These are phyloP conservation scores for Linaria vulgaris DNA, from an alignment of 257 asterid species.

Conservation along the genomic window DNA sequence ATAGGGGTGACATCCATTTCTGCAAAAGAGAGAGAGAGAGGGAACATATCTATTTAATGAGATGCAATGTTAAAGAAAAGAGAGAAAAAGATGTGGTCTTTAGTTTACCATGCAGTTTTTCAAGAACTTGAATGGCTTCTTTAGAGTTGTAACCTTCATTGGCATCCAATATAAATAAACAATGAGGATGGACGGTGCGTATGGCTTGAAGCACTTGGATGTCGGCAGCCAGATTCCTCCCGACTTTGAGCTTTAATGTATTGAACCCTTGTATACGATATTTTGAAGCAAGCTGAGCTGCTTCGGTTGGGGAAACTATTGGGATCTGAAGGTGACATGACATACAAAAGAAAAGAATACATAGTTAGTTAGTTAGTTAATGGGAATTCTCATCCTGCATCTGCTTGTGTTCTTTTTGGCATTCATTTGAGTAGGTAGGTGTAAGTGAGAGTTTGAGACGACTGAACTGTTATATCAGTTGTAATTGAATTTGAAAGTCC, in stretches of 20 bases:
- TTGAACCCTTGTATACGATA: constrained; percentile 66
- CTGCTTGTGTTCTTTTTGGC: too few relatives aligned
- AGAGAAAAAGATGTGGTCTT: not conserved
- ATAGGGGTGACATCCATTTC: constrained; percentile 79
- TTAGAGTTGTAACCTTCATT: constrained; percentile 80
- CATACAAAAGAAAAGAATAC: too few relatives aligned
- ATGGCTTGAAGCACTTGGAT: constrained; percentile 84
- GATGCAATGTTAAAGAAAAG: not conserved
- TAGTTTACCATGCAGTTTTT: constrained; percentile 67
- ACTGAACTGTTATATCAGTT: constrained; percentile 79
- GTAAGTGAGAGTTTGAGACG: too few relatives aligned
- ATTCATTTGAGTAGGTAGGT: too few relatives aligned
- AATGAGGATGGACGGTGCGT: constrained; percentile 73
- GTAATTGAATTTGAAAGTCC: constrained; percentile 71
- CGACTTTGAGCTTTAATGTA: constrained; percentile 85
- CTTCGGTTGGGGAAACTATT: constrained; percentile 74
- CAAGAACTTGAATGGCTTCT: constrained; percentile 82
- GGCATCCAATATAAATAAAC: constrained; percentile 82
- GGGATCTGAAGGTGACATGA: constrained; percentile 66
- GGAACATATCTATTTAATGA: not conserved
- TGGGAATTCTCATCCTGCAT: not conserved
- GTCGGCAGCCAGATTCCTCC: constrained; percentile 66
- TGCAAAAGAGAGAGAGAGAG: constrained; percentile 24
- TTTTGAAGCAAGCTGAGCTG: constrained; percentile 71
- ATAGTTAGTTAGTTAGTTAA: too few relatives aligned